Conservation (phyloP, 2,329 filamentous ascomycete genomes). For the Cercospora sp. region DNA sequence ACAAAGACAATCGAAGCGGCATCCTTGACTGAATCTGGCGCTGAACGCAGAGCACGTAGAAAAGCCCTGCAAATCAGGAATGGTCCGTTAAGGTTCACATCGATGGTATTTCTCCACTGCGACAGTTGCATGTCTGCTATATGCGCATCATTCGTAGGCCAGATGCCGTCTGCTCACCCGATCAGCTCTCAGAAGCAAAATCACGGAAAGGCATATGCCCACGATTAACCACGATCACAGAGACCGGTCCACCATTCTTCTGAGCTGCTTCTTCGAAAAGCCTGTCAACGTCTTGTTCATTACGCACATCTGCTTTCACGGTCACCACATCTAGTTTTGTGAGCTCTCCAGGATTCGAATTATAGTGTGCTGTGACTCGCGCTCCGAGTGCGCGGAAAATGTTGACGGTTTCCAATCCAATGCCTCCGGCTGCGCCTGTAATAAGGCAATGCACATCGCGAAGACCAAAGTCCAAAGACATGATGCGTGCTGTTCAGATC, state of each 20-base stretch:
- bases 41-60: slow-evolving; percentile 28
- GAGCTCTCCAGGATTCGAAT: slow-evolving; percentile 40
- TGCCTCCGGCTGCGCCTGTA: slow-evolving; percentile 36
- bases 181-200: not conserved
- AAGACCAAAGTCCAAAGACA: slow-evolving; percentile 38
- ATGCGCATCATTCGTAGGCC: slow-evolving; percentile 16
- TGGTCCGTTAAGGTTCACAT: slow-evolving; percentile 35
- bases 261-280: slow-evolving; percentile 37
- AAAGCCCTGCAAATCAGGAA: slow-evolving; percentile 36
- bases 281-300: slow-evolving; percentile 35
- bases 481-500: slow-evolving; percentile 11
- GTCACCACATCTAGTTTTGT: slow-evolving; percentile 30
- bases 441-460: slow-evolving; percentile 39
- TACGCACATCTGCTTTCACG: slow-evolving; percentile 40
- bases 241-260: slow-evolving; percentile 41
- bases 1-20: slow-evolving; percentile 37
- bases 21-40: slow-evolving; percentile 26
- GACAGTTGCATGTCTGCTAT: slow-evolving; percentile 35
- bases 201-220: not conserved
- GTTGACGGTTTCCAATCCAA: slow-evolving; percentile 42
- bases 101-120: slow-evolving; percentile 37
- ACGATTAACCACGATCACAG: slow-evolving; percentile 46
- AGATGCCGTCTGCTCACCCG: not conserved
- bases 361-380: slow-evolving; percentile 46
- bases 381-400: slow-evolving; percentile 40